phyloP scores from a whole-genome alignment of 2,329 filamentous ascomycete genomes.

The Fusarium denticulatum region DNA sequence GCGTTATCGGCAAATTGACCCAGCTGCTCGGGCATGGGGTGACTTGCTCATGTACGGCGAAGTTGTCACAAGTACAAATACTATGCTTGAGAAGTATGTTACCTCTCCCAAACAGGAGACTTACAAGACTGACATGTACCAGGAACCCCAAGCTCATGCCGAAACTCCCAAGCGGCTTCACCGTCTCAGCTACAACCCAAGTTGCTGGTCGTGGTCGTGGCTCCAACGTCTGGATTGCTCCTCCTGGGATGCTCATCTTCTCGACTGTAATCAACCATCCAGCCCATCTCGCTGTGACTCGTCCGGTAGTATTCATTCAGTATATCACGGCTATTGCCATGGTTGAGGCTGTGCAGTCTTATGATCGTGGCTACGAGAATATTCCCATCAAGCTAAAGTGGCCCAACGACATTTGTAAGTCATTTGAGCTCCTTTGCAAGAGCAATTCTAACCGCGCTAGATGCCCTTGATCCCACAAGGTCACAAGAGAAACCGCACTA shows the following conservation, averaged over 20 bases:
- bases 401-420: constrained; percentile 91
- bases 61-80: constrained; percentile 93
- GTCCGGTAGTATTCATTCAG: constrained; percentile 91
- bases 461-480: constrained; percentile 72
- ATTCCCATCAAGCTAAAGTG: constrained; percentile 91
- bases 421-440: accelerated
- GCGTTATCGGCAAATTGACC: constrained; percentile 68
- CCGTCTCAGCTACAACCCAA: constrained; percentile 86
- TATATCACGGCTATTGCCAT: constrained; percentile 91
- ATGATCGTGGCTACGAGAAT: constrained; percentile 77
- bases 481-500: constrained; percentile 63
- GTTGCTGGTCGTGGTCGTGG: constrained; percentile 89
- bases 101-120: accelerated
- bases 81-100: constrained; percentile 83
- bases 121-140: not conserved
- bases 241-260: constrained; percentile 85
- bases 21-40: constrained; percentile 76
- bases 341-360: constrained; percentile 82
- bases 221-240: constrained; percentile 93
- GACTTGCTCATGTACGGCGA: constrained; percentile 85
- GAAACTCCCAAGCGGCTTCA: constrained; percentile 85
- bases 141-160: constrained; percentile 83
- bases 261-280: constrained; percentile 89
- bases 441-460: constrained; percentile 45
- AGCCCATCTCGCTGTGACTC: constrained; percentile 73